Evolutionary conservation across 371 early-diverging fungal species (phyloP), one percentile per base, ranked within the genome.

Genomic region (Mortierella sp.): DNA sequence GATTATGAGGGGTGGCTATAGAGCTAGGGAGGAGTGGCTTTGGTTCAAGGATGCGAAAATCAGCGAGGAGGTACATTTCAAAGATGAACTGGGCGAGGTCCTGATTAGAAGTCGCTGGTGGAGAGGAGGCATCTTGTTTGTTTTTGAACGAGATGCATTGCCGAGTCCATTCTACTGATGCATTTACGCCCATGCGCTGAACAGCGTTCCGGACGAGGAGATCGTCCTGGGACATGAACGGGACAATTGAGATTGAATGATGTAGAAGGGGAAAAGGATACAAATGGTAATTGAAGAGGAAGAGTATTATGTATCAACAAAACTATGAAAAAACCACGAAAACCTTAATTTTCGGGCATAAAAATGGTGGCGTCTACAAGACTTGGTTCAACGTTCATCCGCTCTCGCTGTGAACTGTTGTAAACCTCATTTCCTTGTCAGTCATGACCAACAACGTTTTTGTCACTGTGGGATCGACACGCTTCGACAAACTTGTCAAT

Each of bases 381-480:
- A n/a, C 51, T 35, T 35, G 35, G 35, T 47, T 47, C 14, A 47
- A 20, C 1, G 20, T 47, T 4, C 52, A 22, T 24, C 9, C 9
- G 52, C 52, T 18, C 52, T 52, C n/a, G 12, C n/a, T 52, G 5
- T 49, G 5, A 9, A 9, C 14, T 39, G 4, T 39, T 43, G 43
- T 16, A 43, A 43, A 9, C 16, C n/a, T 8, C 51, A 51, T n/a
- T n/a, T n/a, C 9, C 18, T 51, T n/a, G 14, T 16, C 26, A 11
- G 28, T 55, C 55, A 55, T 55, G 55, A 20, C 55, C 24, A 55
- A 55, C 24, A 37, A 35, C 8, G 85, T 92, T 14, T 95, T 96
- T 77, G 90, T 96, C 35, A 97, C 97, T 0, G 97, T 97, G 11
- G 98, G 98, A 18, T 93, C 96, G 11, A 96, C 97, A 6, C 90